Evolutionary conservation across 495 filamentous ascomycete genomes (phyloP).

Genomic region (Achaetomiella virescens): DNA sequence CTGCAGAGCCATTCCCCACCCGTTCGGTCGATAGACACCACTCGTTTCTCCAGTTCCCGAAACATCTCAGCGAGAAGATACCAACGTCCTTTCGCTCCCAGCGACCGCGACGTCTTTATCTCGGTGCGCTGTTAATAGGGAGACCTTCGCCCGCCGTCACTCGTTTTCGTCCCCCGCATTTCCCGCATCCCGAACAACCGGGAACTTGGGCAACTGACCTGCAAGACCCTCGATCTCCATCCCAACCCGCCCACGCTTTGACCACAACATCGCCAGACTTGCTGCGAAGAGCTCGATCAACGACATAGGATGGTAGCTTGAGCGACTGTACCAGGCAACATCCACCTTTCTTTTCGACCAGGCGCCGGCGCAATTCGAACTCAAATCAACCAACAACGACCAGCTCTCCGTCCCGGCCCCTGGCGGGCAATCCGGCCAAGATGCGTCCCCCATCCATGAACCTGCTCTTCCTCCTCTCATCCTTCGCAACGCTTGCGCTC

Average conservation of each 20-base stretch:
- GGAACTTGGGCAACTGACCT: background rate
- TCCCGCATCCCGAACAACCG: background rate
- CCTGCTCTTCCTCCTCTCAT: constrained; percentile 30
- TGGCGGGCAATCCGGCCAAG: constrained; percentile 9
- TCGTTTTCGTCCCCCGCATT: constrained; percentile 1
- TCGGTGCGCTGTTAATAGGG: background rate
- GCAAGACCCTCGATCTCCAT: background rate
- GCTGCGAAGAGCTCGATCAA: background rate
- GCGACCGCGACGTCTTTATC: background rate
- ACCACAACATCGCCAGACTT: background rate
- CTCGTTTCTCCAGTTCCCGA: background rate
- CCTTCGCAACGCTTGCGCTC: constrained; percentile 28
- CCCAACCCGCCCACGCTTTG: background rate
- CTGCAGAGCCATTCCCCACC: background rate
- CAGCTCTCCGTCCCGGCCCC: background rate
- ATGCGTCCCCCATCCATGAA: constrained; percentile 32
- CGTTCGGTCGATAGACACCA: background rate
- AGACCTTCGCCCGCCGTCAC: constrained; percentile 5
- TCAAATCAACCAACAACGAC: background rate
- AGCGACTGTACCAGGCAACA: background rate
- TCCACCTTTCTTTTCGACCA: background rate
- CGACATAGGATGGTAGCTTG: background rate
- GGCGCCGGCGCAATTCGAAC: background rate
- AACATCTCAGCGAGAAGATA: background rate
- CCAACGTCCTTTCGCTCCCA: background rate